A percentile compares a stretch with the other conserved stretches of the same genome.
These are phyloP conservation scores for Selaginella moellendorffii DNA, from an alignment of 75 land plant genomes.

Conservation along the genomic window DNA sequence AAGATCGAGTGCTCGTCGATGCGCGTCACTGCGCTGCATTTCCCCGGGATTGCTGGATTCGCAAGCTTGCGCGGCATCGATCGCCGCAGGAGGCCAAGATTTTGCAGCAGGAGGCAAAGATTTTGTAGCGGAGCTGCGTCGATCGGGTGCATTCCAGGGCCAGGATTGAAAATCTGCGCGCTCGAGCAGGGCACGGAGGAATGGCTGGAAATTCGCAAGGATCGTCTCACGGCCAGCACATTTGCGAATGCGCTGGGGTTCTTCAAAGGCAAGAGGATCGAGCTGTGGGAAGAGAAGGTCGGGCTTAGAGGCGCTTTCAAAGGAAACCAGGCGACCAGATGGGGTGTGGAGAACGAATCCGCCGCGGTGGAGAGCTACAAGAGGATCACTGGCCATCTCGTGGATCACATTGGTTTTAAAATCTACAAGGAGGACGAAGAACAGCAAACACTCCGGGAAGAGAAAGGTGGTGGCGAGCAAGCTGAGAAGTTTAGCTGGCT, in stretches of 20 bases:
- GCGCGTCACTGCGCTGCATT: too few relatives aligned
- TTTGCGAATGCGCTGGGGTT: conserved; percentile 86
- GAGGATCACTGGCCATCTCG: conserved; percentile 61
- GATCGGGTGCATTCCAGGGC: too few relatives aligned
- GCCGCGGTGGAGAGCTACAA: conserved; percentile 67
- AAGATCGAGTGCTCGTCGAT: too few relatives aligned
- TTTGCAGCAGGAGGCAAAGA: too few relatives aligned
- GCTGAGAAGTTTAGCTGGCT: conserved; percentile 52
- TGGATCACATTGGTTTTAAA: conserved; percentile 54
- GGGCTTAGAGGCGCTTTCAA: conserved; percentile 26
- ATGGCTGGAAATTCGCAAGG: conserved; percentile 74
- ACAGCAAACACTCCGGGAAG: too few relatives aligned
- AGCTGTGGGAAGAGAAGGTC: conserved; percentile 78
- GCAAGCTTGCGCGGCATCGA: too few relatives aligned
- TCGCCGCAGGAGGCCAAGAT: too few relatives aligned
- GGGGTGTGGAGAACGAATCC: conserved; percentile 65
- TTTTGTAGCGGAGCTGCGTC: too few relatives aligned
- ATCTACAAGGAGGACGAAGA: conserved; percentile 26
- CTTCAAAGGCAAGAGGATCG: conserved; percentile 52
- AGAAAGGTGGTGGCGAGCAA: too few relatives aligned
- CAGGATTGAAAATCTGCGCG: too few relatives aligned
- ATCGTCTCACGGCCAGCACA: conserved; percentile 84
- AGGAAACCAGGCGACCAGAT: conserved; percentile 49
- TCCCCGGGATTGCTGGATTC: too few relatives aligned
- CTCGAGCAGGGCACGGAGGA: conserved; percentile 61